Evolutionary conservation across 805 yeast genomes (phyloP).

Genomic region (Helenozyma baotianmanensis): DNA sequence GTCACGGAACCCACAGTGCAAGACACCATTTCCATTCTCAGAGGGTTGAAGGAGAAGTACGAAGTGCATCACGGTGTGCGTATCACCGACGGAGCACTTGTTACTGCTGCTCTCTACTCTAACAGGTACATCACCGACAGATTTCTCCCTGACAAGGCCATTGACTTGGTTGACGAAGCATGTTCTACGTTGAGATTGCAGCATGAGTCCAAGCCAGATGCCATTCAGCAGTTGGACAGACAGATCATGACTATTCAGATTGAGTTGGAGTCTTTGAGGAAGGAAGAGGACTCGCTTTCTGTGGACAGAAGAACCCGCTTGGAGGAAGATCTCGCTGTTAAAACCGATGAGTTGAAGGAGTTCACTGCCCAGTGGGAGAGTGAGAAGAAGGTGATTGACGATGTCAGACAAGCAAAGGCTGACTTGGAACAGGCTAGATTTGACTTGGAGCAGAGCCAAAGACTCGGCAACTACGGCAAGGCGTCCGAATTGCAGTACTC

Average conservation of each 20-base stretch:
- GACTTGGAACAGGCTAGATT: conserved; percentile 79
- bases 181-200: conserved; percentile 92
- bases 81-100: conserved; percentile 86
- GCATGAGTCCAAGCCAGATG: conserved; percentile 96
- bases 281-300: conserved; percentile 85
- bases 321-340: conserved; percentile 59
- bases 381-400: conserved; percentile 72
- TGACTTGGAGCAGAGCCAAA: conserved; percentile 76
- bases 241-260: conserved; percentile 90
- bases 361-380: conserved; percentile 83
- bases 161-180: conserved; percentile 94
- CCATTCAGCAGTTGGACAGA: conserved; percentile 83
- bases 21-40: conserved; percentile 84
- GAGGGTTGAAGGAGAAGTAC: conserved; percentile 91
- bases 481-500: conserved; percentile 91
- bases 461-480: conserved; percentile 78
- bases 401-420: conserved; percentile 72
- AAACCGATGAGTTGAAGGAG: conserved; percentile 61
- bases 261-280: conserved; percentile 88
- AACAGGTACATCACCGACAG: conserved; percentile 90
- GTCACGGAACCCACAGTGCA: conserved; percentile 86
- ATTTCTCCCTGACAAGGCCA: conserved; percentile 92
- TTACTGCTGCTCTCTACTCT: conserved; percentile 86
- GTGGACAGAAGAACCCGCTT: conserved; percentile 71
- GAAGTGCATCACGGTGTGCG: conserved; percentile 98